Conservation (phyloP, 345 rosid species). For the Euphorbia pulcherrima region DNA sequence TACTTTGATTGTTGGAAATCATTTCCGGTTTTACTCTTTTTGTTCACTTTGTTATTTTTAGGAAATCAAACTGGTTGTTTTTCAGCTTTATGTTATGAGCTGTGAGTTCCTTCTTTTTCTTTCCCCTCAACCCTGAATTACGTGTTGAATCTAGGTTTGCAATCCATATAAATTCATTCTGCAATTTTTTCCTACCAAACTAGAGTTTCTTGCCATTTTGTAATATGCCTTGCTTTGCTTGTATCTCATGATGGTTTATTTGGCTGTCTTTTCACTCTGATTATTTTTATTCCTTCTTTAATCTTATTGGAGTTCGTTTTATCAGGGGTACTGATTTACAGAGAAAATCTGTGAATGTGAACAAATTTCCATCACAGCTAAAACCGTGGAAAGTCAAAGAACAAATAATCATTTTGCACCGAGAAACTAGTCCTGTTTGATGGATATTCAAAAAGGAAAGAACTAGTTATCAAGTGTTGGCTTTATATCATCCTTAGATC, state of each 20-base stretch:
- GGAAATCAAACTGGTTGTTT: not conserved
- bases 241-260: not conserved
- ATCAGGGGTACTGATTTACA: not conserved
- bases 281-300: not conserved
- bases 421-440: constrained; percentile 1
- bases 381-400: not conserved
- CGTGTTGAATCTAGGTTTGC: not conserved
- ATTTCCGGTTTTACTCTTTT: too few species aligned
- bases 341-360: constrained; percentile 1
- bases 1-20: too few species aligned
- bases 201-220: not conserved
- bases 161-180: not conserved
- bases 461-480: not conserved
- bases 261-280: not conserved
- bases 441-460: constrained; percentile 9
- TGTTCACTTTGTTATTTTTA: not conserved
- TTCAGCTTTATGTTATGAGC: not conserved
- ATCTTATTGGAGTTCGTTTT: constrained; percentile 7
- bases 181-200: not conserved
- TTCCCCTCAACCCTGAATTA: not conserved
- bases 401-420: not conserved
- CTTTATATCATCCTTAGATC: not conserved
- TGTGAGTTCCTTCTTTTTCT: not conserved
- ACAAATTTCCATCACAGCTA: not conserved
- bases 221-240: not conserved